A percentile compares a stretch with the other conserved stretches of the same genome.
These are phyloP conservation scores for Aspergillus piperis DNA, from an alignment of 2,329 filamentous ascomycete species.

Conservation along the genomic window DNA sequence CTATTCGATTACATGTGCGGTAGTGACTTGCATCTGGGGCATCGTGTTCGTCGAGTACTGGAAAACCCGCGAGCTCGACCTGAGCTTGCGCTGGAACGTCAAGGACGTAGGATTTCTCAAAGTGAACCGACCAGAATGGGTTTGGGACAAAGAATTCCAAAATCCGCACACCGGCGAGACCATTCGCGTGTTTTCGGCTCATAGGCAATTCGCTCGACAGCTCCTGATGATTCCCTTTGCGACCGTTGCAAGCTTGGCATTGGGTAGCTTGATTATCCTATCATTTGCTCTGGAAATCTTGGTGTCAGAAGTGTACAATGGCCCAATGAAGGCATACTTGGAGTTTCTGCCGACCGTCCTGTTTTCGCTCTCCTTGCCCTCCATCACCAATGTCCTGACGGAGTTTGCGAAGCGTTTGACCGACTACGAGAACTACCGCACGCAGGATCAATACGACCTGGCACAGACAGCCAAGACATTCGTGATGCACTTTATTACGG, in stretches of 20 bases:
- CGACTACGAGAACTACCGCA: constrained; percentile 89
- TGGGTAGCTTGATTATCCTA: constrained; percentile 79
- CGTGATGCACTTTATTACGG: constrained; percentile 93
- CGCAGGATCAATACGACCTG: constrained; percentile 76
- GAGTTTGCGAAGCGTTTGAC: constrained; percentile 75
- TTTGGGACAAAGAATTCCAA: constrained; percentile 72
- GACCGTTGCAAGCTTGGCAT: constrained; percentile 66
- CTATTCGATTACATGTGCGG: constrained; percentile 79
- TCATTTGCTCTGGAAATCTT: constrained; percentile 96
- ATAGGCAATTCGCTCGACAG: constrained; percentile 74
- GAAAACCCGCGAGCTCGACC: constrained; percentile 88
- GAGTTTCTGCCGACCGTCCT: constrained; percentile 86
- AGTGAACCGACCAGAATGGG: constrained; percentile 73
- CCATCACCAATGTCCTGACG: constrained; percentile 74
- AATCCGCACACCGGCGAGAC: constrained; percentile 83
- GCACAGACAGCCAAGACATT: constrained; percentile 92
- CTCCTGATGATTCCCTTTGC: constrained; percentile 84
- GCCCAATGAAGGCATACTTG: constrained; percentile 81
- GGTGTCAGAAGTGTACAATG: constrained; percentile 89
- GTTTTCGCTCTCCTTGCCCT: constrained; percentile 77
- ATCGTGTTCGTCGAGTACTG: constrained; percentile 92
- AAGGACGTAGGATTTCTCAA: constrained; percentile 81
- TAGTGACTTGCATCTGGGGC: constrained; percentile 80
- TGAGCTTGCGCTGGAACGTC: constrained; percentile 86
- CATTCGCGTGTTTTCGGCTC: constrained; percentile 72